Conservation (phyloP, 2,329 filamentous ascomycete species). For the Meredithiella fracta region DNA sequence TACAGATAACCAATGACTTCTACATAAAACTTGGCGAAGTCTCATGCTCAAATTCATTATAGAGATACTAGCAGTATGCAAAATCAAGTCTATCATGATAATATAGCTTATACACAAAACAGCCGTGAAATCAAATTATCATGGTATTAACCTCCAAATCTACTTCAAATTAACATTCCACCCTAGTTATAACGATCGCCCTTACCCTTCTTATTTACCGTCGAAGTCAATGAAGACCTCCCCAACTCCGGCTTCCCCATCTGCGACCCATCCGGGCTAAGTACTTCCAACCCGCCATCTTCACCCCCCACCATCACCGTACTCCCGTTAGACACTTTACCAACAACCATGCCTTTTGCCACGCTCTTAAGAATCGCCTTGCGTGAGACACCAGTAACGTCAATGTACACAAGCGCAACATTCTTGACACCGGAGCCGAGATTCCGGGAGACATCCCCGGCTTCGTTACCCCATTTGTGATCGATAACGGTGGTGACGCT, state of each 20-base stretch:
- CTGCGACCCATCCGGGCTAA: constrained; percentile 15
- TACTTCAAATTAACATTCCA: no score
- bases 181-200: not conserved
- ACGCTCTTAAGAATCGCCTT: constrained; percentile 85
- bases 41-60: no score
- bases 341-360: constrained; percentile 89
- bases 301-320: constrained; percentile 58
- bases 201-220: constrained; percentile 21
- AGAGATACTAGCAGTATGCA: no score
- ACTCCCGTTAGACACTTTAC: constrained; percentile 56
- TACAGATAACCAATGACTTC: no score
- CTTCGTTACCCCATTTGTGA: constrained; percentile 80
- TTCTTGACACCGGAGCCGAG: constrained; percentile 85
- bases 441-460: constrained; percentile 57
- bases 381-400: constrained; percentile 81
- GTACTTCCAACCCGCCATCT: constrained; percentile 21
- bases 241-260: constrained; percentile 17
- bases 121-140: no score
- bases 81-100: no score
- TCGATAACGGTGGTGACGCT: constrained; percentile 75
- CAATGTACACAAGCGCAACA: constrained; percentile 91
- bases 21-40: no score
- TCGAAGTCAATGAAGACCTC: constrained; percentile 17
- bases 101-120: no score
- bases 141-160: no score